A percentile compares a stretch with the other conserved stretches of the same genome.
Evolutionary conservation across 768 basidiomycete species (phyloP).

Genomic region (Lepiota venenata): DNA sequence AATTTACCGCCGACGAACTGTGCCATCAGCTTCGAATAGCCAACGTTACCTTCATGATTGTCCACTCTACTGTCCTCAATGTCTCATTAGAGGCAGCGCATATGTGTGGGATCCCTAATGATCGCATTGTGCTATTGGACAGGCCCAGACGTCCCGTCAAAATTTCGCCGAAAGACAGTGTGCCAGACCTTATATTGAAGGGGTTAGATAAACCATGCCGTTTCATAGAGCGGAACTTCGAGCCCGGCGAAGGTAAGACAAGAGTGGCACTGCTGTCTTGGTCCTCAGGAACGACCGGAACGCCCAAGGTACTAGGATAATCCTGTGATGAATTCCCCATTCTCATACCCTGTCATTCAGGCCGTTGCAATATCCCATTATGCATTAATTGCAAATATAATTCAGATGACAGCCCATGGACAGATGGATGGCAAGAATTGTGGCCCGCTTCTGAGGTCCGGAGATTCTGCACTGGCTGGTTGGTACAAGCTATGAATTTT

Average conservation of each 20-base stretch:
- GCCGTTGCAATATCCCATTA: conserved; percentile 53
- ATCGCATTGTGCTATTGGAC: conserved; percentile 48
- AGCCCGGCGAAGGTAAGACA: conserved; percentile 50
- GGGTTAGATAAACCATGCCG: conserved; percentile 18
- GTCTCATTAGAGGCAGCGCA: conserved; percentile 41
- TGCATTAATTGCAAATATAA: conserved; percentile 51
- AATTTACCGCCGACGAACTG: conserved; percentile 50
- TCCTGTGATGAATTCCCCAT: too few species aligned
- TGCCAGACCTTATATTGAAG: conserved; percentile 24
- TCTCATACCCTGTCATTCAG: conserved; percentile 18
- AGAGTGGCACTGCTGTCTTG: conserved; percentile 62
- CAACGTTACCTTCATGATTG: conserved; percentile 39
- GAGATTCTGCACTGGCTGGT: conserved; percentile 45
- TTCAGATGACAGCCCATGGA: conserved; percentile 47
- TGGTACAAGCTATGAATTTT: conserved; percentile 7
- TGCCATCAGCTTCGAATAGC: conserved; percentile 44
- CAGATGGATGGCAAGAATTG: conserved; percentile 24
- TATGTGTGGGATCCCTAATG: conserved; percentile 30
- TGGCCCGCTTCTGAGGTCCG: conserved; percentile 37
- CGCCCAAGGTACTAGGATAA: conserved; percentile 44
- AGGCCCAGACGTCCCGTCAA: conserved; percentile 5
- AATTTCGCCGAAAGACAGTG: conserved; percentile 10
- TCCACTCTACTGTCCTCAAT: conserved; percentile 41
- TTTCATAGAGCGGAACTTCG: conserved; percentile 43
- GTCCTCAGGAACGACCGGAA: conserved; percentile 69